Percentiles rank a stretch among this genome's conserved stretches.
Conservation (phyloP, 139 green algal species). For the Klebsormidium nitens region DNA sequence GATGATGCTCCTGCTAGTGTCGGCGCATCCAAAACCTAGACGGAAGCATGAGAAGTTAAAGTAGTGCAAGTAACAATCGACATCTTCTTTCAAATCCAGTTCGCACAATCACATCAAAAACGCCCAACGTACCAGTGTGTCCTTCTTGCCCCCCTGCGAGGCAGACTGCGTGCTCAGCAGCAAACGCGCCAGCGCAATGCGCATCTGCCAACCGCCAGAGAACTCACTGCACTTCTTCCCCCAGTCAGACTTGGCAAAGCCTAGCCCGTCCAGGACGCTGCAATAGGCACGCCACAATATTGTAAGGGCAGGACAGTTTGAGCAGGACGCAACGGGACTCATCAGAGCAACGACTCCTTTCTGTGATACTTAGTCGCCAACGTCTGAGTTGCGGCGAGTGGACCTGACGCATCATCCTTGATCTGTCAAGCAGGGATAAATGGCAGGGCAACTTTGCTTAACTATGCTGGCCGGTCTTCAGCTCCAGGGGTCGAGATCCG, state of each 20-base stretch:
- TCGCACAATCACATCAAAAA: too few relatives aligned
- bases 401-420: not conserved
- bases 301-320: not conserved
- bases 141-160: constrained; percentile 14
- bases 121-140: too few relatives aligned
- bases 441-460: too few relatives aligned
- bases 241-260: constrained; percentile 39
- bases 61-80: too few relatives aligned
- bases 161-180: constrained; percentile 57
- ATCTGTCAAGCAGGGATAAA: not conserved
- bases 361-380: too few relatives aligned
- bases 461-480: not conserved
- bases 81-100: too few relatives aligned
- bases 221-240: constrained; percentile 51
- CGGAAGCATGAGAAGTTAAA: too few relatives aligned
- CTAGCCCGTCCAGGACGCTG: constrained; percentile 45
- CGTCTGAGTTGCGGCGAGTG: not conserved
- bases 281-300: not conserved
- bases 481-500: not conserved
- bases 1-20: too few relatives aligned
- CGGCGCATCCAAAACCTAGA: too few relatives aligned
- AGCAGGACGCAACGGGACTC: too few relatives aligned
- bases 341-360: too few relatives aligned
- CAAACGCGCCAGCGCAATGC: constrained; percentile 66
- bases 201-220: constrained; percentile 70